These are phyloP conservation scores for Zymoseptoria pseudotritici DNA, from an alignment of 2,329 filamentous ascomycete genomes.

Conservation along the genomic window DNA sequence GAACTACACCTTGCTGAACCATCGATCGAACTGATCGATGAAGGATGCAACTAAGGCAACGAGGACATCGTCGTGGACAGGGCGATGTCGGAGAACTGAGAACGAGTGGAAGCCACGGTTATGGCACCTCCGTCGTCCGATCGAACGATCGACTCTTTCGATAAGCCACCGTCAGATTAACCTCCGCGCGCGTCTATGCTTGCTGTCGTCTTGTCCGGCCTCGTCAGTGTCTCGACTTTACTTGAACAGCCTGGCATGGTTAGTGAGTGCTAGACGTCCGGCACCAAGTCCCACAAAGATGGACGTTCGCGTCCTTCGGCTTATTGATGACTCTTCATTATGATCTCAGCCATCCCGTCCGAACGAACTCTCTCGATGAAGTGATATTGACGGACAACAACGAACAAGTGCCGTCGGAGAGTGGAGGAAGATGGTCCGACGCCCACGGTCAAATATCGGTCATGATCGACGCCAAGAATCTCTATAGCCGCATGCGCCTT, in stretches of 20 bases:
- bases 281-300: no score
- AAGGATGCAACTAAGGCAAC: no score
- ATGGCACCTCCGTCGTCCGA: no score
- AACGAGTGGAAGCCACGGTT: no score
- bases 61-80: no score
- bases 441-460: neutral
- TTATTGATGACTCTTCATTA: neutral
- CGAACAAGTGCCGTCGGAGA: neutral
- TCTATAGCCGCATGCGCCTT: neutral
- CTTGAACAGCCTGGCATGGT: no score
- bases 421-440: neutral
- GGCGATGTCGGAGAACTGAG: no score
- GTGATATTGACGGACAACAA: neutral
- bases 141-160: no score
- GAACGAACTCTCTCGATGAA: neutral
- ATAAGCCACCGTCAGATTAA: no score
- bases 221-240: neutral
- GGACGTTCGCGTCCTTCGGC: neutral
- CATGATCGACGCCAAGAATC: neutral
- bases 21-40: no score
- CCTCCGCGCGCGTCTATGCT: neutral
- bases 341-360: neutral
- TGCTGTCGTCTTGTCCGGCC: neutral
- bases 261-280: no score
- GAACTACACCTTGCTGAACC: no score